A percentile compares a stretch with the other conserved stretches of the same genome.
phyloP scores from a whole-genome alignment of 331 rosid species.

The Cydonia oblonga region DNA sequence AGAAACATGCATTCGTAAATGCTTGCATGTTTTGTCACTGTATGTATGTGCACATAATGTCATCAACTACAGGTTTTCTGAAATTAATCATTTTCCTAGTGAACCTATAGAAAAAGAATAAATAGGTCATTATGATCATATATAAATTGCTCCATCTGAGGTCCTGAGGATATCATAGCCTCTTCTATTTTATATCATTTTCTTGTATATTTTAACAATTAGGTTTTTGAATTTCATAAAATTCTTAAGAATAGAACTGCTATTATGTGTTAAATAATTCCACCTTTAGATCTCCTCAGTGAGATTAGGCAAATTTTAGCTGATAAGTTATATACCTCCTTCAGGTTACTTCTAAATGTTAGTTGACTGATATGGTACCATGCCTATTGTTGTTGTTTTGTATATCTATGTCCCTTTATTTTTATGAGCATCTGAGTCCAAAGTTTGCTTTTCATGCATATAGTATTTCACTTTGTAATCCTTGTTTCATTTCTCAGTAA shows the following conservation, averaged over 20 bases:
- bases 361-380: neutral
- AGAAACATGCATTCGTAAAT: neutral
- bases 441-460: neutral
- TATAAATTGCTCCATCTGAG: neutral
- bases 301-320: neutral
- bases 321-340: neutral
- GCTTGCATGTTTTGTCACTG: neutral
- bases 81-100: too few species aligned
- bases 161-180: neutral
- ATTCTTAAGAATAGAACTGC: neutral
- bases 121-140: neutral
- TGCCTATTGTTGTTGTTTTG: neutral
- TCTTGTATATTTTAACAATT: neutral
- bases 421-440: neutral
- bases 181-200: neutral
- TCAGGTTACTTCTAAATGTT: neutral
- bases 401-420: neutral
- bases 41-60: neutral
- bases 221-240: neutral
- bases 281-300: neutral
- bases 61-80: neutral
- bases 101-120: too few species aligned
- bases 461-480: neutral
- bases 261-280: neutral
- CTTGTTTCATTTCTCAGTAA: neutral